Base-by-base conservation (phyloP, 768 basidiomycete genomes). In the Russula griseocarnosa region DNA sequence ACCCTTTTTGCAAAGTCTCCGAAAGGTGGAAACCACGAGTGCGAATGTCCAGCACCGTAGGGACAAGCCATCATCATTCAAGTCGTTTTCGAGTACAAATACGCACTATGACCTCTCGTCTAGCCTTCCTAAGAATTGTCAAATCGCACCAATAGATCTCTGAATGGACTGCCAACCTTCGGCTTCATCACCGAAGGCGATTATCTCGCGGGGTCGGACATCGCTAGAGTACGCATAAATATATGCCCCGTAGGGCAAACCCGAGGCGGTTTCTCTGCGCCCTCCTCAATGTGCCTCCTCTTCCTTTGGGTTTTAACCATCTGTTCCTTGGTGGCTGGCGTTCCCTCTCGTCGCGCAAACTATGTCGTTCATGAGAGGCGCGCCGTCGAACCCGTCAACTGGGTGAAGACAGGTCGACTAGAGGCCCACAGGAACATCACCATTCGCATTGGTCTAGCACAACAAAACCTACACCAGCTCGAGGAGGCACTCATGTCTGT, bases 361-460 rank as follows among this genome's bases (percentile, higher is more conserved):
- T 70, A 74, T 63, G 70, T 71, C 63, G 63, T 78, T 32, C 79
- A 80, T 59, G 79, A 80, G 68, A 76, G 71, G 59, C 79, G 78
- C 58, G 71, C 70, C 18, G 66, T 50, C 14, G 67, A 72, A 3
- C 79, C 78, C 10, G 11, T 58, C 7, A 71, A 71, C 3, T 82
- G 77, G 81, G 46, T 40, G 0, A 60, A 67, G 3, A 56, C 71
- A 20, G 72, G 74, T 34, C 75, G 72, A 5, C 71, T 75, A 24
- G 67, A 75, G 40, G 24, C 76, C 10, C 62, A 73, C 49, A 70
- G 72, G 22, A 61, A 73, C 3, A 63, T 82, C 30, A 81, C 81
- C 13, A 71, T 82, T 40, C 79, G 80, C 52, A 76, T 82, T 49
- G 81, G 79, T 0, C 75, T 82, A 6, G 66, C 67, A 8, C 81